phyloP scores from a whole-genome alignment of 2,329 filamentous ascomycete genomes.

The Calonectria hawksworthii region DNA sequence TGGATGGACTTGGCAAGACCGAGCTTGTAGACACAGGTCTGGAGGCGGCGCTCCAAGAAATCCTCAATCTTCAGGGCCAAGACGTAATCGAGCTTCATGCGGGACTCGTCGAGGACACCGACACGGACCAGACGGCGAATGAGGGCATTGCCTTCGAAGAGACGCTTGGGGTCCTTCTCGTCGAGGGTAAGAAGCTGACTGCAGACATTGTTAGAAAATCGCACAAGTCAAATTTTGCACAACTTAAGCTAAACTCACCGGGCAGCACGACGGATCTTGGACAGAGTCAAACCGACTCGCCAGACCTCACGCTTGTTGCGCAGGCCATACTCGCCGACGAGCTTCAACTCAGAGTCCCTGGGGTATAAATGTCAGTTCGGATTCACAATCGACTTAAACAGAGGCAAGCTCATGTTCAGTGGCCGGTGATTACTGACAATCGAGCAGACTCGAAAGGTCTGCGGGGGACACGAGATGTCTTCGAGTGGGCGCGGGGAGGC shows the following conservation, averaged over 20 bases:
- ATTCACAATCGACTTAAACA: slow-evolving; percentile 91
- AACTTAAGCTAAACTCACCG: slow-evolving; percentile 73
- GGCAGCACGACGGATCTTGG: slow-evolving; percentile 99
- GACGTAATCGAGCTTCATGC: slow-evolving; percentile 99
- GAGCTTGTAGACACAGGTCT: slow-evolving; percentile 99
- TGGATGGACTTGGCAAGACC: slow-evolving; percentile 99
- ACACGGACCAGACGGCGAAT: slow-evolving; percentile 99
- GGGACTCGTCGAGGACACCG: slow-evolving; percentile 99
- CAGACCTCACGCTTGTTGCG: slow-evolving; percentile 99
- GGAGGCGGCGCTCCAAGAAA: slow-evolving; percentile 99
- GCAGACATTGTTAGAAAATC: slow-evolving; percentile 45
- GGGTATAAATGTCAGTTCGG: slow-evolving; percentile 75
- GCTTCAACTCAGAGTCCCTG: slow-evolving; percentile 99
- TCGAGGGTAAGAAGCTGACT: slow-evolving; percentile 99
- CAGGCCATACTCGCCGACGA: slow-evolving; percentile 99
- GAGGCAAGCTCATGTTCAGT: slow-evolving; percentile 99
- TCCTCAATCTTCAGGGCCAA: slow-evolving; percentile 99
- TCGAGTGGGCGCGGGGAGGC: slow-evolving; percentile 82
- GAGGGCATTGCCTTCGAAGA: slow-evolving; percentile 99
- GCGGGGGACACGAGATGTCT: slow-evolving; percentile 99
- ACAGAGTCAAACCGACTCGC: slow-evolving; percentile 99
- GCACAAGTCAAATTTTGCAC: background rate
- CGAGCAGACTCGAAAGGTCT: slow-evolving; percentile 99
- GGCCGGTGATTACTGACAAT: slow-evolving; percentile 97
- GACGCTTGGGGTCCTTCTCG: slow-evolving; percentile 99